phyloP scores from a whole-genome alignment of 2,329 filamentous ascomycete species.

The Xylaria sp. region DNA sequence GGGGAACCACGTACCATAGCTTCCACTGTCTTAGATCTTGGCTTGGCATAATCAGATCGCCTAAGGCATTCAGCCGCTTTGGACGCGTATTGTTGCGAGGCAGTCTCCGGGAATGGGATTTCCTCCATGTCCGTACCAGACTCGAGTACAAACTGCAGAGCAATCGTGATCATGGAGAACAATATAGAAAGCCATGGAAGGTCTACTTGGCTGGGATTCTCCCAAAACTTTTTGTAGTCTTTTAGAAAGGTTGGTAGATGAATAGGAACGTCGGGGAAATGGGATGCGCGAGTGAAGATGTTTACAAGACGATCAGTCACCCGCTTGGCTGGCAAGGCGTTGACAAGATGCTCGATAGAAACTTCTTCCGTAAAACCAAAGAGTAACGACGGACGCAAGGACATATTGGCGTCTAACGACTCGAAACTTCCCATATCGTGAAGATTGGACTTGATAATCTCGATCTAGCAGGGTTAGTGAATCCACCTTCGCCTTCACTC shows the following conservation, averaged over 20 bases:
- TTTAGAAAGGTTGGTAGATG: background rate
- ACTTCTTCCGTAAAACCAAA: background rate
- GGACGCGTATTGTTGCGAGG: background rate
- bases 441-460: background rate
- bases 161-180: background rate
- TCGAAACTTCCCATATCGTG: background rate
- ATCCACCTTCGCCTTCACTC: background rate
- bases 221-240: background rate
- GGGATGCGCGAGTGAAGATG: background rate
- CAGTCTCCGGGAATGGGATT: background rate
- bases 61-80: constrained; percentile 7
- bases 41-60: background rate
- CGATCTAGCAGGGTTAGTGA: background rate
- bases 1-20: constrained; percentile 2
- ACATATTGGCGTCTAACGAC: background rate
- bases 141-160: background rate
- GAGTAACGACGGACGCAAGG: background rate
- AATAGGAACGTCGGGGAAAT: background rate
- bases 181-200: background rate
- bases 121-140: background rate
- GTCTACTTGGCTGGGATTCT: background rate
- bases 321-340: background rate
- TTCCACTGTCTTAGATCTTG: constrained; percentile 1
- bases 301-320: constrained; percentile 7
- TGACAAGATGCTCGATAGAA: background rate